Evolutionary conservation across 169 alveolate genomes (phyloP), one percentile per base, ranked within the genome.

Genomic region (Blepharisma undulans): DNA sequence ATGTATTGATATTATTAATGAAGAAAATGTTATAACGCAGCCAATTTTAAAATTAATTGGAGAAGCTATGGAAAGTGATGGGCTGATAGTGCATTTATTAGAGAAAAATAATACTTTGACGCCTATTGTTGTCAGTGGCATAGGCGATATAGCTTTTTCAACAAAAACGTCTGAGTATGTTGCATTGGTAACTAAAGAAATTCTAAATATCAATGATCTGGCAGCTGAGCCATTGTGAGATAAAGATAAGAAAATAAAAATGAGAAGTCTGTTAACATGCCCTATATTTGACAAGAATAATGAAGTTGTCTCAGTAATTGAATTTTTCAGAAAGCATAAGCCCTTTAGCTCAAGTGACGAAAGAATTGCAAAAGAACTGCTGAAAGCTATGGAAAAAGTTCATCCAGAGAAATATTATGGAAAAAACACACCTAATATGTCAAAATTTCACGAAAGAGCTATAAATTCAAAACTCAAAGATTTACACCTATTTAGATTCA

Each of bases 41-140:
- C 25, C 29, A 14, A 30, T 25, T n/a, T 21, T 79, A 33, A 33
- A 79, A 27, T n/a, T n/a, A 30, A 79, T 79, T 29, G 60, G 36
- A n/a, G 30, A 79, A 33, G 87, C 27, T 21, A 79, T 79, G 87
- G 71, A 29, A n/a, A 25, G 87, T 12, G 87, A 79, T 25, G 87
- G 87, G 12, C 30, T 79, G 0, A 79, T 79, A 30, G 29, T 79
- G 8, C 87, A 79, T 6, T 1, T 79, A 21, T 30, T 25, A 21
- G 33, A 74, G 12, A 79, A 25, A 33, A 6, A 10, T 14, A n/a
- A 79, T n/a, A 7, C 34, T 12, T 22, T 33, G 29, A 79, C 25
- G 34, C 72, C 72, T 30, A 33, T 79, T 29, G 18, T 30, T 33
- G 36, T 32, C 61, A 25, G 29, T 4, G 87, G 87, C 7, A 8